Conservation (phyloP, 2,329 filamentous ascomycete genomes). For the Sporothrix luriei region DNA sequence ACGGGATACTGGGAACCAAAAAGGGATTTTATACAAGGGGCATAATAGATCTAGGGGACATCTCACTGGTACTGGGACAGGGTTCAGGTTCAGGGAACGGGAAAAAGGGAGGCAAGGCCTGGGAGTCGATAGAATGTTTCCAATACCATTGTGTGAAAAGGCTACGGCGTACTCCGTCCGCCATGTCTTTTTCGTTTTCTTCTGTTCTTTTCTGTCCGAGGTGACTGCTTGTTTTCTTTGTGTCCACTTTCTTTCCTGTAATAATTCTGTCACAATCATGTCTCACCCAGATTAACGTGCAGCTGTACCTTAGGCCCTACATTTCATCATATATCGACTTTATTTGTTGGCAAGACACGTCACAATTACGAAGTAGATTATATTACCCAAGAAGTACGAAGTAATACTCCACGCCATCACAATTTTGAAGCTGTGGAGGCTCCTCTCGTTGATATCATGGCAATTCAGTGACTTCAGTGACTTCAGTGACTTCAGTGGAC, state of each 20-base stretch:
- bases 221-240: background rate
- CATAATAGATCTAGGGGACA: background rate
- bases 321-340: background rate
- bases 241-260: background rate
- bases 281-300: background rate
- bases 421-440: too few relatives aligned
- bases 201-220: background rate
- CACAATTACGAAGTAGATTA: too few relatives aligned
- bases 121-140: slow-evolving; percentile 21
- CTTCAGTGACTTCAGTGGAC: background rate
- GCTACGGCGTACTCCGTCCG: background rate
- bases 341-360: too few relatives aligned
- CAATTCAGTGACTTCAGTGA: too few relatives aligned
- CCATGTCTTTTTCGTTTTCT: background rate
- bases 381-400: too few relatives aligned
- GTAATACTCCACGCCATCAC: too few relatives aligned
- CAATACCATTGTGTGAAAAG: slow-evolving; percentile 3
- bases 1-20: slow-evolving; percentile 10
- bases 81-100: background rate
- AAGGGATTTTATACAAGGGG: slow-evolving; percentile 10
- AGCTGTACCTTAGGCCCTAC: background rate
- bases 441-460: too few relatives aligned
- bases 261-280: background rate
- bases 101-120: background rate
- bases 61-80: background rate